Conservation (phyloP, 2,329 filamentous ascomycete species). For the Geosmithia putterillii region DNA sequence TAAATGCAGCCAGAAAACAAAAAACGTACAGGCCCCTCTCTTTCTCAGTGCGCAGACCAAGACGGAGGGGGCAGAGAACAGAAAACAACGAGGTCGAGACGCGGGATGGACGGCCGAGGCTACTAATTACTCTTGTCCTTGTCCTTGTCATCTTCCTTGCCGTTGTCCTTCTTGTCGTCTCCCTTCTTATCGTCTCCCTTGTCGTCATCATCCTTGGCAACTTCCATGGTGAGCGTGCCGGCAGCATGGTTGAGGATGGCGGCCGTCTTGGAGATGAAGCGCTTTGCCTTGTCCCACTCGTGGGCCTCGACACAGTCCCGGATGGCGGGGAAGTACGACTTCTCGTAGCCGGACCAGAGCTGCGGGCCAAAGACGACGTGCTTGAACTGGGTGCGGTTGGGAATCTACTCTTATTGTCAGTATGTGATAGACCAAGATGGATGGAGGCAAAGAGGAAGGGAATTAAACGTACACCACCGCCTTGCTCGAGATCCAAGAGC, state of each 20-base stretch:
- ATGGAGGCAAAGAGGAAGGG: not conserved
- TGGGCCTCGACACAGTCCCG: conserved; percentile 63
- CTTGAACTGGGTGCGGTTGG: conserved; percentile 84
- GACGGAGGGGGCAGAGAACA: not conserved
- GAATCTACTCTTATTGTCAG: conserved; percentile 40
- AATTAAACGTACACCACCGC: conserved; percentile 57
- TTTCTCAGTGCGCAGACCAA: too few relatives aligned
- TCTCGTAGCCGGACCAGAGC: conserved; percentile 45
- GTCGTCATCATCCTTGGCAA: not conserved
- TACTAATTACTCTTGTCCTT: not conserved
- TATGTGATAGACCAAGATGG: too few relatives aligned
- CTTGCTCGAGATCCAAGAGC: conserved; percentile 62
- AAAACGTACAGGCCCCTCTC: not conserved
- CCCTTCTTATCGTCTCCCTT: not conserved
- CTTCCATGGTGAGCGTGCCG: not conserved
- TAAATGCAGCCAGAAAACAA: not conserved
- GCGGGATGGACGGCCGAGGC: not conserved
- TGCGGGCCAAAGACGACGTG: conserved; percentile 83
- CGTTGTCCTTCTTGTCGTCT: too few relatives aligned
- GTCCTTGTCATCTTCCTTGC: not conserved
- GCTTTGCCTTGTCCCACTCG: conserved; percentile 58
- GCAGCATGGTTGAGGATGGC: conserved; percentile 37
- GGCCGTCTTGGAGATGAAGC: conserved; percentile 60
- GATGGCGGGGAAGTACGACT: conserved; percentile 52
- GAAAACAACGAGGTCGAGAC: not conserved